Conservation (phyloP, 2,329 filamentous ascomycete genomes). For the Xylaria sp. region DNA sequence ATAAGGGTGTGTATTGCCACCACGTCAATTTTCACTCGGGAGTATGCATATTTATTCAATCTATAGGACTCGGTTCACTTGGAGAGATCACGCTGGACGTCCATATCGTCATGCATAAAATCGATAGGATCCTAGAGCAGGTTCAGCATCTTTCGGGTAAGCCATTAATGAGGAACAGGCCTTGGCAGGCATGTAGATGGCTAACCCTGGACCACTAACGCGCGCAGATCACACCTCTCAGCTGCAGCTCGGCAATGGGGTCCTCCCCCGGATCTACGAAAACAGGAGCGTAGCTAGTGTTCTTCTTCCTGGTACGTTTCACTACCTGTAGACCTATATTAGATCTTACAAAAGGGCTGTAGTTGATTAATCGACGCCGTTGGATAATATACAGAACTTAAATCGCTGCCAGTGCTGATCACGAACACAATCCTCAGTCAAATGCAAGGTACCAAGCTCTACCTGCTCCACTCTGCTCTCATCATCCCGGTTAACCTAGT, state of each 20-base stretch:
- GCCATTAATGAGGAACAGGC: not conserved
- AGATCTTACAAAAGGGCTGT: no score
- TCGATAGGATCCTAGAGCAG: constrained; percentile 3
- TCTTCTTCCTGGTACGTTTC: constrained; percentile 1
- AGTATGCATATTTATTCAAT: not conserved
- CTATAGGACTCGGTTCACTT: constrained; percentile 2
- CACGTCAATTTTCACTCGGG: not conserved
- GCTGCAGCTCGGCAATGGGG: not conserved
- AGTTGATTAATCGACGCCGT: no score
- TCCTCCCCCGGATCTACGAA: not conserved
- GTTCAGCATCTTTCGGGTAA: not conserved
- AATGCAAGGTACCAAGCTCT: constrained; percentile 11
- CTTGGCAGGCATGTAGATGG: not conserved
- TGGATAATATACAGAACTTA: not conserved
- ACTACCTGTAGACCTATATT: not conserved
- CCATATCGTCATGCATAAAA: not conserved
- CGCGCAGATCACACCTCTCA: not conserved
- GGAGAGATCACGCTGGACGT: not conserved
- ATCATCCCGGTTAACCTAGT: not conserved
- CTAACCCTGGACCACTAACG: not conserved
- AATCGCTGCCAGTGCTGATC: constrained; percentile 2
- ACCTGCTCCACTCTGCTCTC: not conserved
- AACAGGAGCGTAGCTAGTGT: not conserved
- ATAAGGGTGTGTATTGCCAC: not conserved
- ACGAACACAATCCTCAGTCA: constrained; percentile 7